Percentiles rank a stretch among this genome's conserved stretches.
Conservation (phyloP, 306 rosid species). For the Prunus padus region DNA sequence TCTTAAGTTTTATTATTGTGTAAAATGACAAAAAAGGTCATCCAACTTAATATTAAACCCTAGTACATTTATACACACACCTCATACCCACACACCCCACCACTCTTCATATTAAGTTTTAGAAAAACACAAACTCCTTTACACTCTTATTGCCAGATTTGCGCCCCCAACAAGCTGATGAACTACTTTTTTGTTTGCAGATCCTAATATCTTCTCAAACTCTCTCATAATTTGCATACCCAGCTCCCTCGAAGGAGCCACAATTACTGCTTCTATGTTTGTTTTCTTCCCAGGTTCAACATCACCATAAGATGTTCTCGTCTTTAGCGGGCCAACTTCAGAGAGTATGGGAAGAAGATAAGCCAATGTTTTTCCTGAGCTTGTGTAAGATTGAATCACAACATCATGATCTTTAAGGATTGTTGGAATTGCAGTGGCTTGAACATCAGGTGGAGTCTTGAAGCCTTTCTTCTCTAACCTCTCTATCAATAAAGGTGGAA, state of each 20-base stretch:
- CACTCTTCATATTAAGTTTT: too few relatives aligned
- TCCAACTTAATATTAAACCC: too few relatives aligned
- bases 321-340: conserved; percentile 62
- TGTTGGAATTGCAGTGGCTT: conserved; percentile 79
- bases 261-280: conserved; percentile 75
- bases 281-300: conserved; percentile 51
- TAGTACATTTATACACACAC: too few relatives aligned
- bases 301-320: conserved; percentile 19
- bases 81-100: too few relatives aligned
- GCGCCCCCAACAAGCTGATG: conserved; percentile 99
- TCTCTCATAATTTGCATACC: conserved; percentile 98
- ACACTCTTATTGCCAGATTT: conserved; percentile 18
- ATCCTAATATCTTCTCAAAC: conserved; percentile 84
- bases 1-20: too few relatives aligned
- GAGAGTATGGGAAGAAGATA: conserved; percentile 83
- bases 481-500: conserved; percentile 56
- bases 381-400: conserved; percentile 91
- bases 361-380: conserved; percentile 91
- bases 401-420: conserved; percentile 68
- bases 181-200: conserved; percentile 57
- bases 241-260: conserved; percentile 96
- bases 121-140: too few relatives aligned
- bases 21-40: too few relatives aligned
- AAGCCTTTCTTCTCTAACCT: conserved; percentile 76
- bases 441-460: conserved; percentile 76